A percentile compares a stretch with the other conserved stretches of the same genome.
phyloP scores from a whole-genome alignment of 805 yeast species.

The Pichia phayaonensis region DNA sequence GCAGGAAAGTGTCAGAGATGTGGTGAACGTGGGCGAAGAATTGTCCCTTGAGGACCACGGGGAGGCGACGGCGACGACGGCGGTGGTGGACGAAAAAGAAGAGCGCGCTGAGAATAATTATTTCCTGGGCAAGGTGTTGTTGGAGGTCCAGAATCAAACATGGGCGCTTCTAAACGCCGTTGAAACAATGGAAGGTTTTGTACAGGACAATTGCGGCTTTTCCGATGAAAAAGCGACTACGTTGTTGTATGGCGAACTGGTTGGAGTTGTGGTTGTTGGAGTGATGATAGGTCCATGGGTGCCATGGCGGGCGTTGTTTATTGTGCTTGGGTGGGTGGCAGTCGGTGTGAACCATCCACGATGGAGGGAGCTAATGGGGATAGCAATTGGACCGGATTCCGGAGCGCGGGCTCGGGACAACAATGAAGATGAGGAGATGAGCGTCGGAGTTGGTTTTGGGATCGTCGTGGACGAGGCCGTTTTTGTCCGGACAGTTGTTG shows the following conservation, averaged over 20 bases:
- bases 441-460: not conserved
- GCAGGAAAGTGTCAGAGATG: too few relatives aligned
- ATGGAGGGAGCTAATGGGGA: not conserved
- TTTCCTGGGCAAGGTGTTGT: not conserved
- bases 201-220: not conserved
- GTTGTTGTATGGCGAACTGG: not conserved
- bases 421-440: not conserved
- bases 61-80: not conserved
- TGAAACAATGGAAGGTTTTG: not conserved
- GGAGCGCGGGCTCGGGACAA: not conserved
- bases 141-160: not conserved
- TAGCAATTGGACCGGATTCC: not conserved
- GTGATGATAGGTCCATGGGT: not conserved
- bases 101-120: not conserved
- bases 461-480: not conserved
- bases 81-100: not conserved
- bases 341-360: not conserved
- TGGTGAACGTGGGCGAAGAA: not conserved
- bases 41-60: too few relatives aligned
- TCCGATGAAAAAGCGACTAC: not conserved
- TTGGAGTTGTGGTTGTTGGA: not conserved
- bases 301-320: not conserved
- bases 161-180: not conserved
- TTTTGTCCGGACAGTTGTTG: not conserved
- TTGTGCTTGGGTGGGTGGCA: not conserved